Conservation (phyloP, 139 green algal genomes). For the Microglena sp. region DNA sequence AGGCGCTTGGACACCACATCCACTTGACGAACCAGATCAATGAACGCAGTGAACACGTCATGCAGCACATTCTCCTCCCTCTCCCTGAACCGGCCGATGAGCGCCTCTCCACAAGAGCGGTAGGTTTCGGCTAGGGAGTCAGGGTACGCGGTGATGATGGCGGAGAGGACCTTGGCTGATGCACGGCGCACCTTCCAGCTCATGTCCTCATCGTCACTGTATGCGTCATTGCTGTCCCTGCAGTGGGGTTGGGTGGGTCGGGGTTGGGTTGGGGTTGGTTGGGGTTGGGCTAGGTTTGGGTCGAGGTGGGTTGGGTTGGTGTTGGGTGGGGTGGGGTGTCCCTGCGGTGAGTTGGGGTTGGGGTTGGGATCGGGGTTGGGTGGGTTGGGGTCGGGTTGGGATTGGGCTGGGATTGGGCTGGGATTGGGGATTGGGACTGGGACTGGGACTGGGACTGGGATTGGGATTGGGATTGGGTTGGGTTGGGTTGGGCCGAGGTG, state of each 20-base stretch:
- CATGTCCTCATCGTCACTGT: conserved; percentile 90
- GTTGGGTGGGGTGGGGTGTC: neutral
- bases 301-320: neutral
- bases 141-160: conserved; percentile 51
- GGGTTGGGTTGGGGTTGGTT: neutral
- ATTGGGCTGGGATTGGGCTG: too few species aligned
- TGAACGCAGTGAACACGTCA: conserved; percentile 67
- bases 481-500: too few species aligned
- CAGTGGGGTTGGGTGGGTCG: neutral
- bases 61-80: conserved; percentile 74
- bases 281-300: neutral
- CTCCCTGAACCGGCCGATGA: conserved; percentile 59
- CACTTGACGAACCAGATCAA: conserved; percentile 59
- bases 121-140: conserved; percentile 49
- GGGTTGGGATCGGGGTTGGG: too few species aligned
- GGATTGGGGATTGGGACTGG: too few species aligned
- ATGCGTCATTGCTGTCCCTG: conserved; percentile 40
- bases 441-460: too few species aligned
- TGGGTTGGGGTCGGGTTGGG: too few species aligned
- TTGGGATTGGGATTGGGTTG: too few species aligned
- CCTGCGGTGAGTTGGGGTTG: too few species aligned
- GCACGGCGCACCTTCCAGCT: conserved; percentile 90
- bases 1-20: conserved; percentile 2
- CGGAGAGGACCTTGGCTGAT: conserved; percentile 55
- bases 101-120: neutral